A percentile compares a stretch with the other conserved stretches of the same genome.
phyloP scores from a whole-genome alignment of 179 eudicot genomes.

The Silene noctiflora region DNA sequence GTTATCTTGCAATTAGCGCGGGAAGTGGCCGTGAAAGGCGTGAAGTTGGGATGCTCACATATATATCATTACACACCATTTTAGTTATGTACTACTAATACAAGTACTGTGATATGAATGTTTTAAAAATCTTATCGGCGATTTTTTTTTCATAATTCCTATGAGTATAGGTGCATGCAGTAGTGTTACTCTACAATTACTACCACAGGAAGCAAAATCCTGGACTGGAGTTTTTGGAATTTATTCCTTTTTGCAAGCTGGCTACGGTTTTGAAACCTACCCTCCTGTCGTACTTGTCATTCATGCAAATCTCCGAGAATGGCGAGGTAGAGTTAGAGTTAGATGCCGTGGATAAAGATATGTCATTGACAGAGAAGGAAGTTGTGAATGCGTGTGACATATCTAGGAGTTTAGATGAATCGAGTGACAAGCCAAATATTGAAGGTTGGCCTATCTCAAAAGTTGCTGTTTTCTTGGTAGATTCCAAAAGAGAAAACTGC shows the following conservation, averaged over 20 bases:
- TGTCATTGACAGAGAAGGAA: conserved; percentile 70
- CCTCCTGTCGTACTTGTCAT: conserved; percentile 45
- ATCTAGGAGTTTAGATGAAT: conserved; percentile 50
- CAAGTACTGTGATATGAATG: neutral
- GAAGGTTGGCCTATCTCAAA: conserved; percentile 61
- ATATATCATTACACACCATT: neutral
- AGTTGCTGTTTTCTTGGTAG: conserved; percentile 65
- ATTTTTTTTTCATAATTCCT: conserved; percentile 19
- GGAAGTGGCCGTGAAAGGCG: neutral
- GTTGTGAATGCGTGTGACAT: conserved; percentile 66
- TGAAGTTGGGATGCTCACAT: neutral
- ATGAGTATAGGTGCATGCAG: conserved; percentile 75
- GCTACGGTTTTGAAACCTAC: conserved; percentile 55
- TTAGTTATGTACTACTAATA: neutral
- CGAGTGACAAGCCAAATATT: conserved; percentile 31
- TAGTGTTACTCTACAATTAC: conserved; percentile 86
- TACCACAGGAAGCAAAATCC: conserved; percentile 62
- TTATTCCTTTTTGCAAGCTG: conserved; percentile 67
- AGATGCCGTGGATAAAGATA: conserved; percentile 41
- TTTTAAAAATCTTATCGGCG: conserved; percentile 1
- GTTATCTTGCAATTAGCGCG: neutral
- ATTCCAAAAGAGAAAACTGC: conserved; percentile 58
- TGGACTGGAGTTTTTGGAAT: conserved; percentile 49
- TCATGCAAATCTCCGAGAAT: conserved; percentile 34
- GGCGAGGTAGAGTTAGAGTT: conserved; percentile 30